A percentile compares a stretch with the other conserved stretches of the same genome.
Conservation (phyloP, 2,329 filamentous ascomycete species). For the Colletotrichum somersetense region DNA sequence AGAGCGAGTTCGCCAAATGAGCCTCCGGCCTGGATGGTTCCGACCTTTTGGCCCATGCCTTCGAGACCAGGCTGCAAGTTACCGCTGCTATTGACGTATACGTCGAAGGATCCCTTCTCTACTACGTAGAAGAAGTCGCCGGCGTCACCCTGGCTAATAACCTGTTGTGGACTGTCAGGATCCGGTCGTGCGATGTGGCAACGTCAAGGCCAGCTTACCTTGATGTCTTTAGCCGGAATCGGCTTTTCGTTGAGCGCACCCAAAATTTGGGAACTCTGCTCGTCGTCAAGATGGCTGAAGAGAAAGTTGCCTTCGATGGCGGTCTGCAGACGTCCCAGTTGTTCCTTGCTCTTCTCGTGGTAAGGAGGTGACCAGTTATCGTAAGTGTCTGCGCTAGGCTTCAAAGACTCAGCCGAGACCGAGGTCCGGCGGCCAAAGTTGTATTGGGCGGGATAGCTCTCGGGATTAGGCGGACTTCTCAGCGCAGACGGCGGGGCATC, state of each 20-base stretch:
- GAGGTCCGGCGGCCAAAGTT: conserved; percentile 94
- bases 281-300: conserved; percentile 94
- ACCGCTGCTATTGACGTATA: conserved; percentile 87
- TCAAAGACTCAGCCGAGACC: conserved; percentile 95
- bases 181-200: not conserved
- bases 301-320: conserved; percentile 93
- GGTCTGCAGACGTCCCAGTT: conserved; percentile 80
- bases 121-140: conserved; percentile 99
- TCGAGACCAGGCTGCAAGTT: conserved; percentile 82
- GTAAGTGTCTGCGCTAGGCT: conserved; percentile 84
- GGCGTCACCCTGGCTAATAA: conserved; percentile 94
- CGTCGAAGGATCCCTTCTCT: conserved; percentile 89
- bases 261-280: conserved; percentile 88
- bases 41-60: conserved; percentile 86
- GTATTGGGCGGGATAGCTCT: conserved; percentile 90
- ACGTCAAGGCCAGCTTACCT: conserved; percentile 58
- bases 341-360: conserved; percentile 85
- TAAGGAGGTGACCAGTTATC: conserved; percentile 92
- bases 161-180: conserved; percentile 64
- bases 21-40: conserved; percentile 85
- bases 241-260: conserved; percentile 94
- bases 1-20: conserved; percentile 97
- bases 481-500: conserved; percentile 61
- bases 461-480: conserved; percentile 66
- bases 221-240: conserved; percentile 89